Percentiles rank a stretch among this genome's conserved stretches.
Conservation (phyloP, 768 basidiomycete species). For the Kwoniella dendrophila region DNA sequence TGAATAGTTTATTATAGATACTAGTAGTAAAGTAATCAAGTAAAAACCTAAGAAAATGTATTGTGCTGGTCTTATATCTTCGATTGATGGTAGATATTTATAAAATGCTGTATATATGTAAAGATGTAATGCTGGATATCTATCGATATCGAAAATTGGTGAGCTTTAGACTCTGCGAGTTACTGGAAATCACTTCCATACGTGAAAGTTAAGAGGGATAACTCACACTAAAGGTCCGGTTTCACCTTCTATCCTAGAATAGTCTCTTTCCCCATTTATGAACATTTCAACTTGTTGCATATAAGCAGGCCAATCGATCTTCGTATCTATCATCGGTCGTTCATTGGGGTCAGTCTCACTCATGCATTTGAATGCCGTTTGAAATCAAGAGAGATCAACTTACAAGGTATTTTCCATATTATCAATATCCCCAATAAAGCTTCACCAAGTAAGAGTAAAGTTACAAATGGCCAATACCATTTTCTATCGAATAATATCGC, state of each 20-base stretch:
- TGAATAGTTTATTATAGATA: conserved; percentile 67
- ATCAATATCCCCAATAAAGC: conserved; percentile 75
- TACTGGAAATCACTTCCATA: too few relatives aligned
- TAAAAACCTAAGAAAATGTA: conserved; percentile 78
- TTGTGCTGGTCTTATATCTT: conserved; percentile 66
- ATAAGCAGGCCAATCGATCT: conserved; percentile 98
- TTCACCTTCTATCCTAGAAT: conserved; percentile 77
- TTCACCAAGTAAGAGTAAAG: conserved; percentile 72
- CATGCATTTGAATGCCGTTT: neutral
- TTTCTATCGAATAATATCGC: conserved; percentile 37
- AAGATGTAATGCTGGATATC: conserved; percentile 94
- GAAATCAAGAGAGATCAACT: conserved; percentile 50
- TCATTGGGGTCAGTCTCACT: conserved; percentile 18
- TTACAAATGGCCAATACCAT: conserved; percentile 71
- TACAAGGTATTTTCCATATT: conserved; percentile 80
- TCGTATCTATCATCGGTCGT: conserved; percentile 70
- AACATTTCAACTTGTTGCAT: conserved; percentile 83
- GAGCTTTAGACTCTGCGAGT: too few relatives aligned
- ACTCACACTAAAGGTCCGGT: conserved; percentile 88
- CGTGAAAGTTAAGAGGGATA: neutral
- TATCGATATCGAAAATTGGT: conserved; percentile 56
- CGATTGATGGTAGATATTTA: conserved; percentile 62
- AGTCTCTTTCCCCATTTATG: conserved; percentile 78
- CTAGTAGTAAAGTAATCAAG: conserved; percentile 65
- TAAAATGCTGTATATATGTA: conserved; percentile 76